Percentiles rank a stretch among this genome's conserved stretches.
Conservation (phyloP, 176 grass and related monocot genomes). For the Poa annua region DNA sequence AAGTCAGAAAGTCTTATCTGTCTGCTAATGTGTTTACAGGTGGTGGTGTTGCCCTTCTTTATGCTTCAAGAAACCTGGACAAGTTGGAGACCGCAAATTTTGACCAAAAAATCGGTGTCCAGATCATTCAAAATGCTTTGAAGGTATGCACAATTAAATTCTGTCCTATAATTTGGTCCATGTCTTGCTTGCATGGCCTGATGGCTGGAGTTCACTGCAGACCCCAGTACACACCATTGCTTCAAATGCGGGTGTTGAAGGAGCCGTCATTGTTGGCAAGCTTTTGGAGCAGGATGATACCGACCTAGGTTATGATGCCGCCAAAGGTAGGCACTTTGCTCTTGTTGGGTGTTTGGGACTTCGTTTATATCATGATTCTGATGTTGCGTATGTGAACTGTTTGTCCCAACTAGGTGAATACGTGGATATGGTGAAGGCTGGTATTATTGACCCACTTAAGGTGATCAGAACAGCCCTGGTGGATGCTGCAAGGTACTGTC, state of each 20-base stretch:
- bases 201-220: slow-evolving; percentile 50
- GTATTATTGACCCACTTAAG: slow-evolving; percentile 85
- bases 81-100: slow-evolving; percentile 85
- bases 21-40: slow-evolving; percentile 38
- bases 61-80: slow-evolving; percentile 82
- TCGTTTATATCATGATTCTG: slow-evolving; percentile 19
- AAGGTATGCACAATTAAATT: slow-evolving; percentile 26
- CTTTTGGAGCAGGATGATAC: slow-evolving; percentile 79
- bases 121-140: slow-evolving; percentile 97
- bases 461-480: slow-evolving; percentile 80
- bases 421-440: slow-evolving; percentile 82
- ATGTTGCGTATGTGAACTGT: not conserved
- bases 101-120: slow-evolving; percentile 95
- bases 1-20: not conserved
- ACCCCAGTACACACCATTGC: slow-evolving; percentile 78
- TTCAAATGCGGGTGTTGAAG: slow-evolving; percentile 76
- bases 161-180: not conserved
- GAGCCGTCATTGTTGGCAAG: slow-evolving; percentile 73
- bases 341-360: not conserved
- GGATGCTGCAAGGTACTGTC: slow-evolving; percentile 67
- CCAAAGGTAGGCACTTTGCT: slow-evolving; percentile 57
- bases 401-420: slow-evolving; percentile 63
- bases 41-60: slow-evolving; percentile 96
- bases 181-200: not conserved
- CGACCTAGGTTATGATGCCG: slow-evolving; percentile 87